A percentile compares a stretch with the other conserved stretches of the same genome.
Evolutionary conservation across 2,329 filamentous ascomycete genomes (phyloP).

Genomic region (Pseudocercospora crystallina): DNA sequence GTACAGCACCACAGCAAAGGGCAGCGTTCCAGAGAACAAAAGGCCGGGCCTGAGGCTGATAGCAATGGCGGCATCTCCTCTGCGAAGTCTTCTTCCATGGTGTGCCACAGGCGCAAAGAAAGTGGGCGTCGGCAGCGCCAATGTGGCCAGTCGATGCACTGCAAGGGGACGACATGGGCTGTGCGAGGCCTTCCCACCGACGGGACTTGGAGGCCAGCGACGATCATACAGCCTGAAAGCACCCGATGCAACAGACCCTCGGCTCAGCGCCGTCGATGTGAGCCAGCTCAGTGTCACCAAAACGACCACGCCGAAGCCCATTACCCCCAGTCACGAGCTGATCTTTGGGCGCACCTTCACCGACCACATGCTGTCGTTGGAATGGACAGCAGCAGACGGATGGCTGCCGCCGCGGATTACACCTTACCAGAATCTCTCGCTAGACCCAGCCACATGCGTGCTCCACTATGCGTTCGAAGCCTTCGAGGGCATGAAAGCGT

Average conservation of each 20-base stretch:
- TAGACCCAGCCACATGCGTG: constrained; percentile 94
- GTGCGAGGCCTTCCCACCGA: too few relatives aligned
- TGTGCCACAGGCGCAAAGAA: too few relatives aligned
- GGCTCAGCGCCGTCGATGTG: constrained; percentile 71
- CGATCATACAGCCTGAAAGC: constrained; percentile 44
- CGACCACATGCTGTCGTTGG: constrained; percentile 94
- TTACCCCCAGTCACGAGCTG: constrained; percentile 74
- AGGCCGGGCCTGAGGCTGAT: too few relatives aligned
- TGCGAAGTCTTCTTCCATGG: too few relatives aligned
- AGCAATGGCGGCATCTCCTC: too few relatives aligned
- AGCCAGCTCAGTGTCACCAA: constrained; percentile 71
- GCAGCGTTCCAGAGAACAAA: too few relatives aligned
- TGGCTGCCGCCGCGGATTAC: constrained; percentile 82
- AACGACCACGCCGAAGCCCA: constrained; percentile 71
- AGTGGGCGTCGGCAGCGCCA: too few relatives aligned
- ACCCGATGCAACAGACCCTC: constrained; percentile 48
- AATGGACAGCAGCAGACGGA: constrained; percentile 84
- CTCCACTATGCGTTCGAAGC: constrained; percentile 98
- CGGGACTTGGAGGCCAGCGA: not conserved
- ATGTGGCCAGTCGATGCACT: too few relatives aligned
- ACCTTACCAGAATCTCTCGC: constrained; percentile 94
- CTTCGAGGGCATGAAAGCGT: constrained; percentile 99
- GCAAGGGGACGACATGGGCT: too few relatives aligned
- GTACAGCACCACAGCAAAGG: too few relatives aligned
- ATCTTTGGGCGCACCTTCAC: constrained; percentile 91